Evolutionary conservation across 225 moss, liverwort and hornwort genomes (phyloP).

Genomic region (Neckera pumila): DNA sequence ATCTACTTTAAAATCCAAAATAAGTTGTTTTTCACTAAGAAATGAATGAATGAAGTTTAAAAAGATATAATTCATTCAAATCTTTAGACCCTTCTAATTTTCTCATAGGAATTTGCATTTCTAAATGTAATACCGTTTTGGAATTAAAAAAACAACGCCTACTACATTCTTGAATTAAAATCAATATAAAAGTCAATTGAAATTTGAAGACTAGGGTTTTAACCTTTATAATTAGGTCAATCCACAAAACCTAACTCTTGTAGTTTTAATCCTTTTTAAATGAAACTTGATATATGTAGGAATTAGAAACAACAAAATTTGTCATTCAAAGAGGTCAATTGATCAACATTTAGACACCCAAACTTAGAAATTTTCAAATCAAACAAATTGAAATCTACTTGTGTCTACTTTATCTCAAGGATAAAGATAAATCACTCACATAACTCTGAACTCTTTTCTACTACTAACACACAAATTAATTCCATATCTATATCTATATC

Average conservation of each 20-base stretch:
- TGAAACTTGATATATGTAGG: not conserved
- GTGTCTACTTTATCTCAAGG: accelerated
- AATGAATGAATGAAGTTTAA: not conserved
- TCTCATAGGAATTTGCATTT: not conserved
- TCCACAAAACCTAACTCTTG: not conserved
- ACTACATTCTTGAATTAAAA: not conserved
- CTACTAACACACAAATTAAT: not conserved
- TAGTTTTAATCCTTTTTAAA: not conserved
- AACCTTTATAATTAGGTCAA: not conserved
- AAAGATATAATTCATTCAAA: not conserved
- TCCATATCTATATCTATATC: not conserved
- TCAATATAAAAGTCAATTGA: accelerated
- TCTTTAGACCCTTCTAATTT: not conserved
- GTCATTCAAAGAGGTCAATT: not conserved
- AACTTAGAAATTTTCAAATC: not conserved
- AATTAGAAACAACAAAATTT: not conserved
- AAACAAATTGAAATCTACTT: accelerated
- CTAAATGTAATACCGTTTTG: not conserved
- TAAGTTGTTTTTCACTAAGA: not conserved
- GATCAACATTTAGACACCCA: accelerated
- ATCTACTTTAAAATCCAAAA: not conserved
- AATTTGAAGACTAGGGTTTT: not conserved
- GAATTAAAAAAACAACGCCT: accelerated
- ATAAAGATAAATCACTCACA: not conserved
- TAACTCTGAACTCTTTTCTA: not conserved